Evolutionary conservation across 2,329 filamentous ascomycete species (phyloP).

Genomic region (Ascochyta rabiei): DNA sequence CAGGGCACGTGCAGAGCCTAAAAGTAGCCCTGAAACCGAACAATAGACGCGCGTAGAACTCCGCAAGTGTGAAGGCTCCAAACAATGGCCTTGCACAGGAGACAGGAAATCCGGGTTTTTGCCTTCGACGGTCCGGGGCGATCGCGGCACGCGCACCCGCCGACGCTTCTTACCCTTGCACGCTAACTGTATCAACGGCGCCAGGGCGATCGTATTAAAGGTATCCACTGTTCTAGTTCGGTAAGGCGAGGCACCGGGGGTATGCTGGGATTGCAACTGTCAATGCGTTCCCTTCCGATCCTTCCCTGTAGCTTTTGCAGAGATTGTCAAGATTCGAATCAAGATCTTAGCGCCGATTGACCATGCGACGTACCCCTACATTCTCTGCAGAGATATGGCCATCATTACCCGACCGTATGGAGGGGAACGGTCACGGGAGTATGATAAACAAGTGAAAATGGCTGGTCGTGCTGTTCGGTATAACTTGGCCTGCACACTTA

Average conservation of each 20-base stretch:
- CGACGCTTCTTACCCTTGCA: not conserved
- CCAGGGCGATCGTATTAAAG: not conserved
- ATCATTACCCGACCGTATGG: no score
- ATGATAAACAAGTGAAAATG: no score
- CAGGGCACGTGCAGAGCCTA: not conserved
- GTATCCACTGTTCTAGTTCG: slow-evolving; percentile 2
- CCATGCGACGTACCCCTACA: not conserved
- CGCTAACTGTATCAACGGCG: slow-evolving; percentile 9
- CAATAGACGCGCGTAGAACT: slow-evolving; percentile 11
- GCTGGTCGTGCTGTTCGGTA: not conserved
- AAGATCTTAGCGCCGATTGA: slow-evolving; percentile 8
- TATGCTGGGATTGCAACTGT: not conserved
- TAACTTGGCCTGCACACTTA: no score
- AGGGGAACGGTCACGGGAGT: no score
- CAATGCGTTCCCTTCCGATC: not conserved
- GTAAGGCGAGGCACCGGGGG: not conserved
- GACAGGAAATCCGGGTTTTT: slow-evolving; percentile 1
- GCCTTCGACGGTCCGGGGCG: slow-evolving; percentile 13
- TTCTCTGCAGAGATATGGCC: not conserved
- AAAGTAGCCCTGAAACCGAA: slow-evolving; percentile 20
- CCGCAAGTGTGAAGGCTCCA: slow-evolving; percentile 1
- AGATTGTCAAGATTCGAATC: not conserved
- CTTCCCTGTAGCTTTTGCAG: not conserved
- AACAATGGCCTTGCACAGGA: slow-evolving; percentile 11
- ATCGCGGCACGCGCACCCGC: slow-evolving; percentile 16